Base-by-base conservation (phyloP, 148 eudicot species). In the Linanthus parryae region DNA sequence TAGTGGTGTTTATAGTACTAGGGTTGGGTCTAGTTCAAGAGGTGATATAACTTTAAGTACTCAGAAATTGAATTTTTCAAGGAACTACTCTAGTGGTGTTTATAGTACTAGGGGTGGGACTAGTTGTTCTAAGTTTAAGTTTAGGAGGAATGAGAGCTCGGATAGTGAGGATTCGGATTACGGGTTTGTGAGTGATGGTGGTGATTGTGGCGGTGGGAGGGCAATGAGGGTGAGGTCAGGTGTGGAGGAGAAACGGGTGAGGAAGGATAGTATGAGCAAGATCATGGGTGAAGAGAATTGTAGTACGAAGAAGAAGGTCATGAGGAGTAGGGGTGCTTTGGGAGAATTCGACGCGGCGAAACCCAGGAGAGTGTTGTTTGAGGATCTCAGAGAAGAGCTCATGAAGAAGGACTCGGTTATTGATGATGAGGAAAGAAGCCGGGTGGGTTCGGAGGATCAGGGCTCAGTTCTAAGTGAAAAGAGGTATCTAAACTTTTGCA, bases 291-390 rank as follows among this genome's bases (percentile, higher is more conserved):
- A n/a, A n/a, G n/a, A n/a, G n/a, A n/a, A n/a, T n/a, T n/a, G n/a
- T n/a, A n/a, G 44, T 6, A 51, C 60, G 8, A 37, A 50, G 56
- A 58, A 52, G 38, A 72, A 28, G 35, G 64, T 57, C 20, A 75
- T 48, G 62, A 72, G 47, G 70, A 81, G 87, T 54, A 86, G 78
- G 74, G 96, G 88, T 48, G 79, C 77, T 21, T 54, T 91, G 62
- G 96, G 96, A 12, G 79, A 83, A 49, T 70, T 84, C 59, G 98
- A 81, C 63, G 68, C 64, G 29, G 87, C 75, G 70, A 68, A 22
- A 2, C 79, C 57, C 24, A 84, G 66, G 57, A 63, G 78, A 14
- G 58, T 80, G 47, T 73, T 71, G 3, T 63, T 75, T 29, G 52
- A 83, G 74, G 94, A 81, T 49, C 57, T 67, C 1, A 91, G 76